Percentiles rank a stretch among this genome's conserved stretches.
Conservation (phyloP, 371 early-diverging fungal species). For the Parasitella parasitica region DNA sequence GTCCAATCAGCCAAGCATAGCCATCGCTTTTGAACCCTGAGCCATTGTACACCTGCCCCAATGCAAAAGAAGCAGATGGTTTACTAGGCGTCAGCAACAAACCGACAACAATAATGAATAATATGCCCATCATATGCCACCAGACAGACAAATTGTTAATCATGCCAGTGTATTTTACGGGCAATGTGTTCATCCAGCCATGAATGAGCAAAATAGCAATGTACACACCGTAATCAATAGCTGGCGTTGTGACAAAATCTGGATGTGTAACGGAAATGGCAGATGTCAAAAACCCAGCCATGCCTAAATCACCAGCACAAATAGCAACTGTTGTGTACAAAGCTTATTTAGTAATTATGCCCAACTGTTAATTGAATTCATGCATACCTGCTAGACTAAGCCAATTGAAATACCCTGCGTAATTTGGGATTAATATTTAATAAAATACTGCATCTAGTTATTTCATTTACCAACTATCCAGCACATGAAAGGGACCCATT, state of each 20-base stretch:
- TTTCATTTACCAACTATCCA: slow-evolving; percentile 21
- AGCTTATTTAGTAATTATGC: neutral
- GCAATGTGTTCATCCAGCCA: slow-evolving; percentile 48
- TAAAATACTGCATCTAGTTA: neutral
- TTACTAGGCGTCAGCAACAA: slow-evolving; percentile 40
- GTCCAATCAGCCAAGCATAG: slow-evolving; percentile 36
- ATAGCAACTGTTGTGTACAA: slow-evolving; percentile 40
- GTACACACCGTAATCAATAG: slow-evolving; percentile 41
- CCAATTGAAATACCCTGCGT: neutral
- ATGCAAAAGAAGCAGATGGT: slow-evolving; percentile 45
- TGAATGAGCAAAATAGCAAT: slow-evolving; percentile 42
- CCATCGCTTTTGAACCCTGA: slow-evolving; percentile 29
- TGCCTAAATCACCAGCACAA: slow-evolving; percentile 54
- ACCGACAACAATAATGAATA: slow-evolving; percentile 35
- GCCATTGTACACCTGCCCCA: slow-evolving; percentile 34
- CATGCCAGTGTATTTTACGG: slow-evolving; percentile 40
- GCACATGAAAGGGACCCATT: slow-evolving; percentile 44
- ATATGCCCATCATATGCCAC: slow-evolving; percentile 43
- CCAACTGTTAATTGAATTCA: neutral
- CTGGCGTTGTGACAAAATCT: slow-evolving; percentile 32
- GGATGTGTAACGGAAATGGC: slow-evolving; percentile 45
- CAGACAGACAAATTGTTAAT: slow-evolving; percentile 47
- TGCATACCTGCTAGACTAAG: slow-evolving; percentile 18
- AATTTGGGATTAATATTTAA: slow-evolving; percentile 1
- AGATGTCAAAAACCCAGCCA: slow-evolving; percentile 53